A percentile compares a stretch with the other conserved stretches of the same genome.
Conservation (phyloP, 116 monocot species). For the Phalaenopsis hybrid region DNA sequence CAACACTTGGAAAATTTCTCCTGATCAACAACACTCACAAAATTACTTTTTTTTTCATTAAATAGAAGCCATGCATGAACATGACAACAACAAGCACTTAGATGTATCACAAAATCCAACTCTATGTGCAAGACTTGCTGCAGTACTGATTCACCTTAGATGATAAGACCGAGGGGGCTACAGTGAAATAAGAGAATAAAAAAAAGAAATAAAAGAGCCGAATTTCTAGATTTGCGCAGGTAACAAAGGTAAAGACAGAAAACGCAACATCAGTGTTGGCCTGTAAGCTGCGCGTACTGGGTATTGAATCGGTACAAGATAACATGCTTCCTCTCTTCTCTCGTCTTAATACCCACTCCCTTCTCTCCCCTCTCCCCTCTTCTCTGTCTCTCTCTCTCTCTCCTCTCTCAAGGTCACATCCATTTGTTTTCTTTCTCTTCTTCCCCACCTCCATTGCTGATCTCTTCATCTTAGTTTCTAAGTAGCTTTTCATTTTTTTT, state of each 20-base stretch:
- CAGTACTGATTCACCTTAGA: not conserved
- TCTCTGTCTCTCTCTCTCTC: not conserved
- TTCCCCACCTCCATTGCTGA: not conserved
- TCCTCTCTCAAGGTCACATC: not conserved
- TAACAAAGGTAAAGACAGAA: conserved; percentile 64
- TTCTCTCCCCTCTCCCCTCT: not conserved
- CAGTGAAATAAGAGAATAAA: not conserved
- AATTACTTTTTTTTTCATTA: too few species aligned
- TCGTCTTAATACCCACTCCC: not conserved
- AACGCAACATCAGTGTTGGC: conserved; percentile 38
- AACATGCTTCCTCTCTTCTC: conserved; percentile 1
- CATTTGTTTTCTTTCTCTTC: conserved; percentile 4
- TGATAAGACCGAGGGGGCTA: conserved; percentile 8
- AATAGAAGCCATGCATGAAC: not conserved
- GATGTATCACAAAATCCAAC: not conserved
- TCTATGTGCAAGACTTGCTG: not conserved
- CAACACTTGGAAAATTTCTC: too few species aligned
- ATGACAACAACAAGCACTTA: not conserved
- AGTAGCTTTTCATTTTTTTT: not conserved
- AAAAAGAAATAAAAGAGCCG: not conserved
- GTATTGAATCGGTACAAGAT: conserved; percentile 27
- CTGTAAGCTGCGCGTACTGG: conserved; percentile 8
- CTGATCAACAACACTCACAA: too few species aligned
- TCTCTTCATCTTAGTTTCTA: not conserved
- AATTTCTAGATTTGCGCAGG: conserved; percentile 22